Evolutionary conservation across 192 early-diverging fungal species (phyloP).

Genomic region (Coemansia sp.): DNA sequence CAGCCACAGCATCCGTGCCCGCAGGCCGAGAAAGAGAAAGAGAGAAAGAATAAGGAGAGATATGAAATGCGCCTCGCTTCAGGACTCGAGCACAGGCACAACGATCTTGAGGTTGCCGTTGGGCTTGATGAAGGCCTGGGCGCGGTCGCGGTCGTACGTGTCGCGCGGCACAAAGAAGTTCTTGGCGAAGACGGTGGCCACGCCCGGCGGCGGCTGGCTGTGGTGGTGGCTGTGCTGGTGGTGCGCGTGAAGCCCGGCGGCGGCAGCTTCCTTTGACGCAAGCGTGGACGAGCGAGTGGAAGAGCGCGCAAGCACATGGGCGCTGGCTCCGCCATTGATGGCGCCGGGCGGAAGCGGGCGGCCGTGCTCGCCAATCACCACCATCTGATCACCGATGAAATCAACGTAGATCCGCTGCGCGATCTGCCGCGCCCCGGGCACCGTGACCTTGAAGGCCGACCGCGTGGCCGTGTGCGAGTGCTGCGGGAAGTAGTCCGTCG

Average conservation of each 20-base stretch:
- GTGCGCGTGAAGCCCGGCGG: constrained; percentile 6
- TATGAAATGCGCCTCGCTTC: background rate
- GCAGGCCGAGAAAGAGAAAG: background rate
- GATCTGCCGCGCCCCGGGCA: constrained; percentile 28
- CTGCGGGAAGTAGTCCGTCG: constrained; percentile 46
- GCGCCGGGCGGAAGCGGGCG: constrained; percentile 1
- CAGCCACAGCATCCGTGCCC: background rate
- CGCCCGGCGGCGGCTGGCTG: constrained; percentile 15
- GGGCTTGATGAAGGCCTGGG: constrained; percentile 52
- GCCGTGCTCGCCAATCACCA: constrained; percentile 48
- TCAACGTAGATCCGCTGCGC: constrained; percentile 52
- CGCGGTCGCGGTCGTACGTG: constrained; percentile 50
- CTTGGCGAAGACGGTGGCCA: constrained; percentile 42
- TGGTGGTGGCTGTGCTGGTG: background rate
- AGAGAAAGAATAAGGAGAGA: background rate
- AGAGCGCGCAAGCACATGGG: constrained; percentile 9
- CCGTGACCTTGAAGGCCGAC: constrained; percentile 28
- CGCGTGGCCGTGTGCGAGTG: constrained; percentile 45
- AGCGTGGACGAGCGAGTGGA: constrained; percentile 36
- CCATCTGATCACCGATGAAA: constrained; percentile 51
- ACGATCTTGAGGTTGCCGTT: constrained; percentile 55
- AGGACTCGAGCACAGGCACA: constrained; percentile 32
- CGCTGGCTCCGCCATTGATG: background rate
- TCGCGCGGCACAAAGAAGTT: constrained; percentile 54
- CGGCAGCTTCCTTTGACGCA: constrained; percentile 5